phyloP scores from a whole-genome alignment of 805 yeast genomes.

The Candida anglica region DNA sequence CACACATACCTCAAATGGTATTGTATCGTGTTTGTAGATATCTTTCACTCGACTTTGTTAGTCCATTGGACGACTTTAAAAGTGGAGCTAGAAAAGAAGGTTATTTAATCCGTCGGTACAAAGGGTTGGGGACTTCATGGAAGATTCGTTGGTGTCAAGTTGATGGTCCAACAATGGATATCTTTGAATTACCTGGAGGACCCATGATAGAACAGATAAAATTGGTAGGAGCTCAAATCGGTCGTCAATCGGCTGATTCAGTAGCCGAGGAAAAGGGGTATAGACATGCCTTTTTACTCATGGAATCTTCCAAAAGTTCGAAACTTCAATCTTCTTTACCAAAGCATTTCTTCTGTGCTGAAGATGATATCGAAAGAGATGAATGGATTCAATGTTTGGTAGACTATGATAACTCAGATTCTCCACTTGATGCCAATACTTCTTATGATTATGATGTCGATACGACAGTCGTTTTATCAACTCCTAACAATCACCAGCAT shows the following conservation, averaged over 20 bases:
- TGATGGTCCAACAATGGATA: constrained; percentile 53
- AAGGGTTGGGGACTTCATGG: constrained; percentile 64
- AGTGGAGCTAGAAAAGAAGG: constrained; percentile 63
- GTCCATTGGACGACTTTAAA: constrained; percentile 50
- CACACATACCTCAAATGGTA: constrained; percentile 52
- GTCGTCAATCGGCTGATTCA: constrained; percentile 43
- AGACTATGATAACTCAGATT: constrained; percentile 22
- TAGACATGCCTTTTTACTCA: constrained; percentile 57
- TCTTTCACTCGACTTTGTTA: constrained; percentile 62
- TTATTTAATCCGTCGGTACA: constrained; percentile 56
- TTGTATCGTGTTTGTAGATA: constrained; percentile 56
- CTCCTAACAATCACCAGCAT: constrained; percentile 3
- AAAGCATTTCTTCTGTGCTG: constrained; percentile 72
- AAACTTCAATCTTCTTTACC: constrained; percentile 33
- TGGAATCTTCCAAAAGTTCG: constrained; percentile 40
- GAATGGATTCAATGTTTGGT: constrained; percentile 55
- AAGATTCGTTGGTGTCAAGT: constrained; percentile 65
- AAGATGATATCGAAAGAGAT: constrained; percentile 72
- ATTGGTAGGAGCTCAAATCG: constrained; percentile 51
- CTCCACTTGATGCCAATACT: constrained; percentile 2
- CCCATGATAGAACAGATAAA: constrained; percentile 48
- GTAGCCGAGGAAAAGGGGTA: constrained; percentile 46
- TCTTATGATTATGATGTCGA: constrained; percentile 4
- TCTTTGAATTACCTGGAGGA: constrained; percentile 58
- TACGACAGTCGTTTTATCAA: neutral